A percentile compares a stretch with the other conserved stretches of the same genome.
Evolutionary conservation across 2,329 filamentous ascomycete genomes (phyloP).

Genomic region (Hymenoscyphus occultus): DNA sequence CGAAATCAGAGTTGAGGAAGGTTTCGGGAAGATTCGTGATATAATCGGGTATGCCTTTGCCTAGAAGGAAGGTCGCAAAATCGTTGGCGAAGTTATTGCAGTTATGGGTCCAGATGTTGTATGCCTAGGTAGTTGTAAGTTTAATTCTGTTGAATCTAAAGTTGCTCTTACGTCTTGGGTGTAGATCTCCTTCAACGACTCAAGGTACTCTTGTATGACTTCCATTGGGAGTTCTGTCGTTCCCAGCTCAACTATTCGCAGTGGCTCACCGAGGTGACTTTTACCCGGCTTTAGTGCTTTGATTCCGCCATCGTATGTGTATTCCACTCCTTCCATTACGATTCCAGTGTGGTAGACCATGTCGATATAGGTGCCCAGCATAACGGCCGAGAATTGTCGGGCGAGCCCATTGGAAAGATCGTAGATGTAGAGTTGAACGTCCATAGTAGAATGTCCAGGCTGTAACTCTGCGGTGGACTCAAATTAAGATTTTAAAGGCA

Average conservation of each 20-base stretch:
- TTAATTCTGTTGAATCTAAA: background rate
- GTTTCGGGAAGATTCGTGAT: conserved; percentile 82
- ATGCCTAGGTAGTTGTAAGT: conserved; percentile 53
- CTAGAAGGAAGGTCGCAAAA: conserved; percentile 82
- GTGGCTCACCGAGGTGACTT: conserved; percentile 82
- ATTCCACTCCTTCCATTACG: conserved; percentile 80
- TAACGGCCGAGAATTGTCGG: conserved; percentile 48
- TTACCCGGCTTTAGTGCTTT: conserved; percentile 76
- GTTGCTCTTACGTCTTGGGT: conserved; percentile 61
- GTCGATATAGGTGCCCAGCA: conserved; percentile 73
- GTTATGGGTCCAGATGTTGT: conserved; percentile 87
- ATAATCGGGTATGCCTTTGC: conserved; percentile 81
- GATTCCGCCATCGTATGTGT: conserved; percentile 85
- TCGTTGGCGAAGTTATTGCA: conserved; percentile 98
- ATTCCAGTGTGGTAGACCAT: conserved; percentile 95
- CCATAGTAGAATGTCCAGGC: conserved; percentile 49
- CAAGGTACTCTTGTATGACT: conserved; percentile 81
- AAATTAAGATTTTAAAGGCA: background rate
- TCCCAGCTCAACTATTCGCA: conserved; percentile 74
- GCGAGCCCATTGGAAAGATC: conserved; percentile 63
- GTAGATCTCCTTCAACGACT: conserved; percentile 78
- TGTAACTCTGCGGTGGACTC: background rate
- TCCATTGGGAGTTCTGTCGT: conserved; percentile 75
- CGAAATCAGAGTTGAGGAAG: conserved; percentile 82
- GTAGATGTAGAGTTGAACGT: conserved; percentile 75